These are phyloP conservation scores for Hanseniaspora occidentalis DNA, from an alignment of 805 yeast genomes.

Conservation along the genomic window DNA sequence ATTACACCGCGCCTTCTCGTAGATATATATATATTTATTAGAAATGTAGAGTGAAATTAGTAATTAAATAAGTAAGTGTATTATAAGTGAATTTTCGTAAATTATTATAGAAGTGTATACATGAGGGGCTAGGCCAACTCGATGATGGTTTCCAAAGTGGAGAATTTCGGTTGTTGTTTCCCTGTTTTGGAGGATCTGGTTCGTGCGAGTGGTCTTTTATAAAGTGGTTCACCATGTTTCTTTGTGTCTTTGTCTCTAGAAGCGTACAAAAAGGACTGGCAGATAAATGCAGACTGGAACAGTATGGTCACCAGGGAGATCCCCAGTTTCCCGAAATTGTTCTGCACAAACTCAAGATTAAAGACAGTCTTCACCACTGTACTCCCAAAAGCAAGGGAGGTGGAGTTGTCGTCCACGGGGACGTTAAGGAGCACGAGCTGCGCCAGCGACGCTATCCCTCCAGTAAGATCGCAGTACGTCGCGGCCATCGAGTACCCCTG, in stretches of 20 bases:
- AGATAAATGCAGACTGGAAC: constrained; percentile 27
- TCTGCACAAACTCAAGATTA: constrained; percentile 15
- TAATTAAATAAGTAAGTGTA: no score
- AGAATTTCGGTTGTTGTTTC: not conserved
- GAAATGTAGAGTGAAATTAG: no score
- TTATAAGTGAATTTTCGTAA: no score
- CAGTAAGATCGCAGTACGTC: constrained; percentile 25
- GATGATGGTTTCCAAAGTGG: constrained; percentile 1
- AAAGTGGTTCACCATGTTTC: not conserved
- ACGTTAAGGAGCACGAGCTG: constrained; percentile 15
- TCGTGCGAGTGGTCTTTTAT: no score
- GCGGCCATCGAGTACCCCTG: constrained; percentile 71
- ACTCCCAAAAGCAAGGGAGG: no score
- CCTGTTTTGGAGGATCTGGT: no score
- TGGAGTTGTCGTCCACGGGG: constrained; percentile 13
- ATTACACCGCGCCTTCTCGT: not conserved
- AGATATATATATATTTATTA: not conserved
- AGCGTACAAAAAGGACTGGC: constrained; percentile 26
- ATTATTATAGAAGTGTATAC: not conserved
- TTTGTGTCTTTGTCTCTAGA: not conserved
- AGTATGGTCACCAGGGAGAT: constrained; percentile 27
- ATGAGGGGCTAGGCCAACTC: no score
- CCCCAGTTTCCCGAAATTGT: constrained; percentile 30
- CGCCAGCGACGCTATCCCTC: constrained; percentile 23
- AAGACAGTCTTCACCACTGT: constrained; percentile 11